Conservation (phyloP, 139 green algal species). For the Penium margaritaceum region DNA sequence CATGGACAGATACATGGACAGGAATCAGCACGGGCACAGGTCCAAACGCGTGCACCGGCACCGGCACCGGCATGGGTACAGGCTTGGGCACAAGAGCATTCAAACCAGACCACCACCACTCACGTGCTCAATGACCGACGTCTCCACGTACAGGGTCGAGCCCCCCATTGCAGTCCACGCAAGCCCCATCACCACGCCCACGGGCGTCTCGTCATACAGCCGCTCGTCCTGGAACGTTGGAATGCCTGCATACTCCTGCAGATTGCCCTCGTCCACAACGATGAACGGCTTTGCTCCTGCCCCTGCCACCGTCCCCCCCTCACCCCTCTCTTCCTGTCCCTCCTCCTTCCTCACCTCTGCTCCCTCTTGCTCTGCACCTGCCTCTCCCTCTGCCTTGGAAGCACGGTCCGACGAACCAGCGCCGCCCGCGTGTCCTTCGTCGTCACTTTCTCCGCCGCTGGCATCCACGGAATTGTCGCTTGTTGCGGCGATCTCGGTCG, state of each 20-base stretch:
- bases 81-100: too few relatives aligned
- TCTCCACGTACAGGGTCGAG: constrained; percentile 63
- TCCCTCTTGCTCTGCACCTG: background rate
- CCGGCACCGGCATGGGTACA: too few relatives aligned
- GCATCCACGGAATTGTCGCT: too few relatives aligned
- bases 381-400: background rate
- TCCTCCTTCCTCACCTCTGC: background rate
- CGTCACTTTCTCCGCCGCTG: too few relatives aligned
- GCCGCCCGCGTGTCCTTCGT: too few relatives aligned
- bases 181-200: constrained; percentile 90
- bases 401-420: too few relatives aligned
- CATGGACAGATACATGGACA: too few relatives aligned
- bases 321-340: background rate
- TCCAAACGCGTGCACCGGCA: too few relatives aligned
- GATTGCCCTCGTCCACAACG: constrained; percentile 50
- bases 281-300: constrained; percentile 56
- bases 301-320: background rate
- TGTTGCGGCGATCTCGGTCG: too few relatives aligned
- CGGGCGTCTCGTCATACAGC: constrained; percentile 68
- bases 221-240: constrained; percentile 76
- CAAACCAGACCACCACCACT: too few relatives aligned
- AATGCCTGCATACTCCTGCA: constrained; percentile 81
- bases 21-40: too few relatives aligned
- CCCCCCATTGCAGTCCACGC: constrained; percentile 94
- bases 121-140: background rate